Percentiles rank a stretch among this genome's conserved stretches.
phyloP scores from a whole-genome alignment of 345 rosid species.

The Erucastrum elatum region DNA sequence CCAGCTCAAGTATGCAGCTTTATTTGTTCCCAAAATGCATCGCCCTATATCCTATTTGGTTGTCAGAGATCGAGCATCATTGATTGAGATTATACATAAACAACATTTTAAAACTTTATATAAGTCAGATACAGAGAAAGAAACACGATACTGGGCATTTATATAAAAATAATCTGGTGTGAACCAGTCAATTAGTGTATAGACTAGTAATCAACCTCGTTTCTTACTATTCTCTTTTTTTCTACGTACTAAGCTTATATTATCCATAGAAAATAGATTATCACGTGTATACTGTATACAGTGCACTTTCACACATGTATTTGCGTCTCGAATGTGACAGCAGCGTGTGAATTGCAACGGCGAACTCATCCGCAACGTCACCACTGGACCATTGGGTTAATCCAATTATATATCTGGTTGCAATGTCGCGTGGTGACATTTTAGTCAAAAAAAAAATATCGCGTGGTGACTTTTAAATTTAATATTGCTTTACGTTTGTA shows the following conservation, averaged over 20 bases:
- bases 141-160: background rate
- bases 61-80: background rate
- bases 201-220: no score
- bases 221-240: no score
- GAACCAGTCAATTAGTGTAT: no score
- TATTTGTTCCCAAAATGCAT: background rate
- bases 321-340: background rate
- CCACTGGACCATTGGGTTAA: background rate
- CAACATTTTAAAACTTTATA: no score
- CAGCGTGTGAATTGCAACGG: background rate
- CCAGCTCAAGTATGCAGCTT: background rate
- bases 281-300: background rate
- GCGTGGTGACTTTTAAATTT: background rate
- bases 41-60: background rate
- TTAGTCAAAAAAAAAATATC: no score
- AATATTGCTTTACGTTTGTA: background rate
- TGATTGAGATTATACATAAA: background rate
- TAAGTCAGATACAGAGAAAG: background rate
- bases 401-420: background rate
- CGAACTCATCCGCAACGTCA: background rate
- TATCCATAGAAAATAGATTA: background rate
- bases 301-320: background rate
- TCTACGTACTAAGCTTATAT: background rate
- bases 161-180: no score
- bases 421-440: background rate